A percentile compares a stretch with the other conserved stretches of the same genome.
These are phyloP conservation scores for Penicillium fimorum DNA, from an alignment of 495 filamentous ascomycete genomes.

Conservation along the genomic window DNA sequence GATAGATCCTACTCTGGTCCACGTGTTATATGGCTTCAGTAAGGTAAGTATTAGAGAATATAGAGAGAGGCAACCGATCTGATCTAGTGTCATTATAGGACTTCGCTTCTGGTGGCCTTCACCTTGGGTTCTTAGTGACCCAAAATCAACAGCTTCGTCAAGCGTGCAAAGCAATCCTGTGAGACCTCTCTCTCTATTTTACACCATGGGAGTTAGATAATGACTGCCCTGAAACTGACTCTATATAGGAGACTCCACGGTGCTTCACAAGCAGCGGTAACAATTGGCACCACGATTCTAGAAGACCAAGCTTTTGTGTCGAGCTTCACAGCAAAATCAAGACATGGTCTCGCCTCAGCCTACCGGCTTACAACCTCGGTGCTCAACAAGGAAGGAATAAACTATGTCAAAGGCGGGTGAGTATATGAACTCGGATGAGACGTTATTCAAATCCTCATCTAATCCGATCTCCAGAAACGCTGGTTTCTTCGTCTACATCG, in stretches of 20 bases:
- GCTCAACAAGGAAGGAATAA: conserved; percentile 31
- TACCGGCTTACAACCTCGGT: conserved; percentile 27
- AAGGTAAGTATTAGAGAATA: conserved; percentile 33
- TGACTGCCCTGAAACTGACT: neutral
- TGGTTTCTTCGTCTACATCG: conserved; percentile 52
- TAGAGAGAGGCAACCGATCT: too few relatives aligned
- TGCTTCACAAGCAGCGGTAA: conserved; percentile 32
- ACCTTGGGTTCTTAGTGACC: conserved; percentile 53
- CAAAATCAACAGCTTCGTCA: conserved; percentile 31
- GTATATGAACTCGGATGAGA: neutral
- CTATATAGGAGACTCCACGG: conserved; percentile 34
- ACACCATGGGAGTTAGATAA: neutral
- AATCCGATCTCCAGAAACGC: conserved; percentile 37
- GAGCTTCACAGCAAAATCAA: conserved; percentile 28
- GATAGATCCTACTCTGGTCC: conserved; percentile 51
- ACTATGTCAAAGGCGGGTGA: conserved; percentile 34
- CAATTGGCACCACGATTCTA: conserved; percentile 39
- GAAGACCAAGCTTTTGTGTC: conserved; percentile 35
- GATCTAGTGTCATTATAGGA: conserved; percentile 33
- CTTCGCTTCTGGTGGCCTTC: conserved; percentile 53
- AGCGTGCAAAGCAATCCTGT: conserved; percentile 33
- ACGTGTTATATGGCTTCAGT: conserved; percentile 59
- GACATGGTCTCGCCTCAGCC: conserved; percentile 24
- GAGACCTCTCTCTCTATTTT: neutral
- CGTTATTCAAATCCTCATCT: neutral